Base-by-base conservation (phyloP, 306 rosid species). In the Castanea mollissima region DNA sequence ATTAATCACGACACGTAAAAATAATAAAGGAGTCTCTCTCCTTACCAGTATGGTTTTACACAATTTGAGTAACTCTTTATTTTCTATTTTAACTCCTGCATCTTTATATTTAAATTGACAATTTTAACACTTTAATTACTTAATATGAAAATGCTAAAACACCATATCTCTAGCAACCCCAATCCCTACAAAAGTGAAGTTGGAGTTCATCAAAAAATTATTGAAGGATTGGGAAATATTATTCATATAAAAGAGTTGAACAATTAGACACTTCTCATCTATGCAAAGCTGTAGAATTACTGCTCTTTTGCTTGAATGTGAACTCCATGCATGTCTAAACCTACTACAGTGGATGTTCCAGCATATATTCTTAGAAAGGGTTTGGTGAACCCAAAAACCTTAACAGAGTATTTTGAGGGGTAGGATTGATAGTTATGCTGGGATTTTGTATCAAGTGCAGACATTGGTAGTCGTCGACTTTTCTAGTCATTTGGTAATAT, bases 211-310 rank as follows among this genome's bases (percentile, higher is more conserved):
- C 11, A 84, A 12, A 38, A 84, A 77, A 0, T 3, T 77, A 54
- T 4, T 60, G 1, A 80, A 78, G 0, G 74, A 52, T 1, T 20
- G 18, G 0, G 75, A 82, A 9, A 84, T 14, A 2, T 38, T 6
- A 5, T 73, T 46, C 71, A 74, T 69, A 1, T 12, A 20, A 4
- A 5, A 35, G 0, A 80, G 2, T 38, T 80, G 85, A 20, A 84
- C 18, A 16, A 84, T 84, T 4, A 80, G 4, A 20, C 87, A 84
- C 59, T 49, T 77, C 15, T 77, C 56, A 20, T 80, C 77, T 14
- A 77, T 38, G 15, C 87, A 84, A 0, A 80, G 35, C 7, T 84
- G 85, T 0, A 84, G 35, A 20, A 77, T 77, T 5, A 85, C 85
- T 0, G 69, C 74, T 74, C 69, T 74, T 20, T 19, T n/a, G 6